These are phyloP conservation scores for Myxozyma sirexii DNA, from an alignment of 805 yeast species.

Conservation along the genomic window DNA sequence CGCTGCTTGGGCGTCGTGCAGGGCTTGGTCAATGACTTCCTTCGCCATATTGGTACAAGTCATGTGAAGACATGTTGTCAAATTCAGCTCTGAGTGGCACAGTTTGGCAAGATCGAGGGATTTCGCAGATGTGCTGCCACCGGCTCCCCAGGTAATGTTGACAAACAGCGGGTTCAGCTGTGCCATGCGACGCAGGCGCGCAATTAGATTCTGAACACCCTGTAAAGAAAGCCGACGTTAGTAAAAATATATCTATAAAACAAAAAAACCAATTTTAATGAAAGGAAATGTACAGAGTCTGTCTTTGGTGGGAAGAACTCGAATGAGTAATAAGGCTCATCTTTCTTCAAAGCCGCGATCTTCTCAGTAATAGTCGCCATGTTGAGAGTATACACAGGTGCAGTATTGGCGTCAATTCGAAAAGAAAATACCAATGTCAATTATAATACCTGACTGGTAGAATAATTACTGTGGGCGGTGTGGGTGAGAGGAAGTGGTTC, in stretches of 20 bases:
- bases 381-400: not conserved
- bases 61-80: slow-evolving; percentile 92
- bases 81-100: slow-evolving; percentile 70
- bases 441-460: no score
- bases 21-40: slow-evolving; percentile 75
- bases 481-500: not conserved
- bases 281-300: slow-evolving; percentile 57
- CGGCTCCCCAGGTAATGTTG: slow-evolving; percentile 98
- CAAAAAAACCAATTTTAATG: no score
- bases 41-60: slow-evolving; percentile 94
- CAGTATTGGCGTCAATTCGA: not conserved
- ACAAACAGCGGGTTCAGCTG: slow-evolving; percentile 85
- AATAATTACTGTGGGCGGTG: no score
- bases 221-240: slow-evolving; percentile 28
- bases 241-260: no score
- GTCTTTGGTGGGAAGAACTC: slow-evolving; percentile 99
- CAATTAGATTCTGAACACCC: slow-evolving; percentile 81
- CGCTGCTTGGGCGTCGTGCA: slow-evolving; percentile 65
- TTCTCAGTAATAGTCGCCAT: slow-evolving; percentile 47
- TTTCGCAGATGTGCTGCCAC: slow-evolving; percentile 88
- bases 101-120: slow-evolving; percentile 80
- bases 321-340: slow-evolving; percentile 72
- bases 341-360: slow-evolving; percentile 52
- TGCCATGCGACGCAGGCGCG: slow-evolving; percentile 87
- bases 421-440: no score